A percentile compares a stretch with the other conserved stretches of the same genome.
phyloP scores from a whole-genome alignment of 495 filamentous ascomycete species.

The Tuber aestivum region DNA sequence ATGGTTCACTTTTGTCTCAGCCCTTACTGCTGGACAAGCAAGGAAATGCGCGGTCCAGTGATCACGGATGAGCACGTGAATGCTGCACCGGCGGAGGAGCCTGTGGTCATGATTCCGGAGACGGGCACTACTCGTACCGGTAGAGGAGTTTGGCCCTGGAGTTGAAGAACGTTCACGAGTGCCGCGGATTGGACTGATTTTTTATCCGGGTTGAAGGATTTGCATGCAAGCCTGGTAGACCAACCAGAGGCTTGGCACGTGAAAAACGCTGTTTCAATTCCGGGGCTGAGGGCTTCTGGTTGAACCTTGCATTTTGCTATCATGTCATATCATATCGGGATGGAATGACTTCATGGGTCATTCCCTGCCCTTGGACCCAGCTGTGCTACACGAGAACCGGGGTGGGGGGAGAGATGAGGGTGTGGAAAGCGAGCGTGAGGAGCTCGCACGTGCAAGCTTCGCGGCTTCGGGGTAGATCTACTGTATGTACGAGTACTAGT shows the following conservation, averaged over 20 bases:
- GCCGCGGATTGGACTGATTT: too few relatives aligned
- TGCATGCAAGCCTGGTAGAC: too few relatives aligned
- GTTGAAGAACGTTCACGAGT: too few relatives aligned
- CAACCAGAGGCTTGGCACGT: too few relatives aligned
- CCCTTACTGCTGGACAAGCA: not conserved
- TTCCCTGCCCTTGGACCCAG: not conserved
- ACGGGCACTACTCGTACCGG: not conserved
- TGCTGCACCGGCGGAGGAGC: not conserved
- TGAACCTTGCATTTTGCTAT: not conserved
- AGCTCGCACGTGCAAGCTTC: not conserved
- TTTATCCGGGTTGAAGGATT: too few relatives aligned
- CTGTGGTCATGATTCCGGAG: not conserved
- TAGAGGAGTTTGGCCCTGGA: too few relatives aligned
- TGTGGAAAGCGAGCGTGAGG: not conserved
- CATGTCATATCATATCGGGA: too few relatives aligned
- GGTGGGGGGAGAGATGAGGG: not conserved
- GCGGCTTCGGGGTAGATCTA: not conserved
- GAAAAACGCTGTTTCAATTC: too few relatives aligned
- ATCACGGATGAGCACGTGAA: not conserved
- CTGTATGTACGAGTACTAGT: too few relatives aligned
- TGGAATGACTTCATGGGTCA: not conserved
- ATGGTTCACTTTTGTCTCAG: not conserved
- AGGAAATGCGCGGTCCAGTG: not conserved
- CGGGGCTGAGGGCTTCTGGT: not conserved
- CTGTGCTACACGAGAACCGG: too few relatives aligned